Percentiles rank a stretch among this genome's conserved stretches.
Conservation (phyloP, 2,329 filamentous ascomycete genomes). For the Epichloe coenophiala region DNA sequence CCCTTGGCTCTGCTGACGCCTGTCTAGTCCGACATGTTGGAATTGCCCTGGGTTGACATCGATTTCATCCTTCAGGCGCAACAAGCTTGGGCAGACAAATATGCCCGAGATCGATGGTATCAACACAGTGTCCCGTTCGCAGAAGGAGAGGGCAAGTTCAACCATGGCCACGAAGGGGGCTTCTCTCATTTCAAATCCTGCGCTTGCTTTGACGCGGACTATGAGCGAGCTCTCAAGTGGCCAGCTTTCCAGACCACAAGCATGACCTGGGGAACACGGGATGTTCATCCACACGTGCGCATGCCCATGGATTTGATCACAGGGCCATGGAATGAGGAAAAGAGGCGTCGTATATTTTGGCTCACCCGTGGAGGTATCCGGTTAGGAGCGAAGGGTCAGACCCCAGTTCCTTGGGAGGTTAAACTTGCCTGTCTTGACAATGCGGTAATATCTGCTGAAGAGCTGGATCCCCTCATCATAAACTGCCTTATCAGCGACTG, state of each 20-base stretch:
- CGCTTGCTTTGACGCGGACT: slow-evolving; percentile 25
- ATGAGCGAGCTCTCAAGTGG: slow-evolving; percentile 13
- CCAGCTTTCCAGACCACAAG: slow-evolving; percentile 10
- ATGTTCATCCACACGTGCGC: slow-evolving; percentile 25
- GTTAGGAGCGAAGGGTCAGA: slow-evolving; percentile 15
- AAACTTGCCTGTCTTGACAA: slow-evolving; percentile 24
- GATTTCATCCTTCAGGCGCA: slow-evolving; percentile 33
- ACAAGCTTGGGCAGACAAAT: slow-evolving; percentile 30
- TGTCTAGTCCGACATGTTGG: slow-evolving; percentile 28
- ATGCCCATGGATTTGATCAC: slow-evolving; percentile 27
- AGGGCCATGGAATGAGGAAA: slow-evolving; percentile 28
- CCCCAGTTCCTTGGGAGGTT: slow-evolving; percentile 25
- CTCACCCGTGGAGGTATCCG: slow-evolving; percentile 25
- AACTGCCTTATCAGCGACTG: slow-evolving; percentile 18
- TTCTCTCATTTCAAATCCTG: slow-evolving; percentile 19
- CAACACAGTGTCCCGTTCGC: slow-evolving; percentile 16
- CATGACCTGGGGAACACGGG: slow-evolving; percentile 14
- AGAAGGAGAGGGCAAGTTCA: neutral
- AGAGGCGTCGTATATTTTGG: slow-evolving; percentile 31
- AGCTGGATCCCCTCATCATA: slow-evolving; percentile 16
- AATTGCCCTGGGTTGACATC: slow-evolving; percentile 30
- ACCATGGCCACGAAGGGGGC: slow-evolving; percentile 12
- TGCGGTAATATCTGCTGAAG: slow-evolving; percentile 17
- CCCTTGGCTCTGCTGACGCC: neutral
- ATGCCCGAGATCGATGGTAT: slow-evolving; percentile 21